Base-by-base conservation (phyloP, 2,329 filamentous ascomycete genomes). In the Leptographium radiaticola region DNA sequence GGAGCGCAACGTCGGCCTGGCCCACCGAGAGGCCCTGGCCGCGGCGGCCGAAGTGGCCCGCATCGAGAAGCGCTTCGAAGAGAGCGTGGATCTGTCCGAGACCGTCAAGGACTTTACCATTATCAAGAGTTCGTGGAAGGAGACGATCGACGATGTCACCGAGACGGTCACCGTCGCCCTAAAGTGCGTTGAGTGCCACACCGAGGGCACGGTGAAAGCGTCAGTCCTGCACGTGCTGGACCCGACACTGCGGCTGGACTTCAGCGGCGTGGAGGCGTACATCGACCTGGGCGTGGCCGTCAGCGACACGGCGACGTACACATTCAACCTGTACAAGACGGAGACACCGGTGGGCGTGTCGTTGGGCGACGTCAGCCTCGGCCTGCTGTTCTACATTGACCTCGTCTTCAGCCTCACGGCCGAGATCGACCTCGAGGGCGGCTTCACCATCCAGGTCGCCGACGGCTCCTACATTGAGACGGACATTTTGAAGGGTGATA, bases 381-480 rank as follows among this genome's bases (percentile, higher is more conserved):
- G 74, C 5, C 68, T 74, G 2, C 63, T 75, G 2, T 68, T 80
- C 51, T 68, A 67, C 38, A 66, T 80, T 11, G 77, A 80, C 57
- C 68, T 81, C 2, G 69, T 81, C 34, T 62, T 80, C 16, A 69
- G 66, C 49, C 68, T 73, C 0, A 66, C 74, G n/a, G 71, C 71
- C 3, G 66, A 67, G 15, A 65, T 81, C 48, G 75, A 77, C 55
- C 68, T 81, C 34, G 71, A 39, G n/a, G 75, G 70, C 52, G 75
- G 76, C 10, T 70, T 79, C 53, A 75, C 78, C 59, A 67, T 80
- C 49, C 69, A 71, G 59, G 66, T 81, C 1, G 69, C 73, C 11
- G 72, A 78, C 40, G 65, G 64, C 39, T 67, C 71, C 43, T 67
- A 59, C 51, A 59, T 74, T 34, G 67, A 70, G 60, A 66, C 72